phyloP scores from a whole-genome alignment of 1,139 yeast species.

The Debaryomyces coudertii region DNA sequence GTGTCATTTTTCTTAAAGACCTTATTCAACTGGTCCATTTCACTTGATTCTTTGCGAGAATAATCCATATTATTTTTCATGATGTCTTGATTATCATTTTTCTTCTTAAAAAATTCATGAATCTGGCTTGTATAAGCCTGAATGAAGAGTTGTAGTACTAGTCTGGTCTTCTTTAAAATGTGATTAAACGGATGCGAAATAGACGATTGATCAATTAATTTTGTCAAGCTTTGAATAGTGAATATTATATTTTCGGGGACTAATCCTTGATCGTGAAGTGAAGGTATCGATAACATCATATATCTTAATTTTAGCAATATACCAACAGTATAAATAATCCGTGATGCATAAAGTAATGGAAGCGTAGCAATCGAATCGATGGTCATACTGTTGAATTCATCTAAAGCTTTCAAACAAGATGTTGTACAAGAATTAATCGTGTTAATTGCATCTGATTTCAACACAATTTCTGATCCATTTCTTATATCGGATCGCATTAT shows the following conservation, averaged over 20 bases:
- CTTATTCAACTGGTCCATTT: slow-evolving; percentile 20
- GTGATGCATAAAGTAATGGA: slow-evolving; percentile 65
- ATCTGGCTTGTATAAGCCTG: slow-evolving; percentile 64
- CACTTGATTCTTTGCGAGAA: slow-evolving; percentile 19
- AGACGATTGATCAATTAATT: slow-evolving; percentile 41
- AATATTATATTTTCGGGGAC: slow-evolving; percentile 53
- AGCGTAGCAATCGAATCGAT: slow-evolving; percentile 52
- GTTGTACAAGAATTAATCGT: slow-evolving; percentile 55
- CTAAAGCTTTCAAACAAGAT: slow-evolving; percentile 57
- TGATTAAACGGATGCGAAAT: slow-evolving; percentile 48
- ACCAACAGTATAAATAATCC: slow-evolving; percentile 71
- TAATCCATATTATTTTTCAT: slow-evolving; percentile 16
- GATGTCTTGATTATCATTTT: slow-evolving; percentile 29
- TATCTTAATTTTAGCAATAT: slow-evolving; percentile 63
- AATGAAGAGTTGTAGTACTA: slow-evolving; percentile 58
- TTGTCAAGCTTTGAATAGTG: slow-evolving; percentile 46
- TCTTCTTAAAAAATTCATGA: slow-evolving; percentile 33
- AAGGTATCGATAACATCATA: slow-evolving; percentile 57
- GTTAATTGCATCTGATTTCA: slow-evolving; percentile 33
- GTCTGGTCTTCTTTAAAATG: slow-evolving; percentile 53
- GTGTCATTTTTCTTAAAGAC: slow-evolving; percentile 13
- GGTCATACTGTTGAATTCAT: slow-evolving; percentile 48
- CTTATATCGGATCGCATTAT: slow-evolving; percentile 24
- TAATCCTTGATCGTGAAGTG: slow-evolving; percentile 49
- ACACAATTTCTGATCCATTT: slow-evolving; percentile 17